These are phyloP conservation scores for Isoetes taiwanensis DNA, from an alignment of 75 land plant species.

Conservation along the genomic window DNA sequence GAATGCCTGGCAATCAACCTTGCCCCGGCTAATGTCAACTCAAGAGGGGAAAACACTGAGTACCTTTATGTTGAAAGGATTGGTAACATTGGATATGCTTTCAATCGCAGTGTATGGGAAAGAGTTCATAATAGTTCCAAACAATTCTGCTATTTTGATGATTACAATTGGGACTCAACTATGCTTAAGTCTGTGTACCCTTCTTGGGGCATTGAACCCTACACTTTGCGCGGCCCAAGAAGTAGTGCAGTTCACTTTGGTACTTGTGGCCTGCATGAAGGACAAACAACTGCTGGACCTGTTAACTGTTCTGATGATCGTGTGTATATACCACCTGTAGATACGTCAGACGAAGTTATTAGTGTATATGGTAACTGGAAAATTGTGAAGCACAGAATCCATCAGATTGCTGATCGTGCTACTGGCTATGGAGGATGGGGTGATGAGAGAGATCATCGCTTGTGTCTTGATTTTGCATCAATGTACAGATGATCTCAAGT, in stretches of 20 bases:
- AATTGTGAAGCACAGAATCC: no score
- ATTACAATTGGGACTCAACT: constrained; percentile 98
- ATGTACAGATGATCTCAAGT: no score
- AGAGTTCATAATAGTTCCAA: constrained; percentile 59
- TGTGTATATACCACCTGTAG: no score
- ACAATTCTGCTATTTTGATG: constrained; percentile 80
- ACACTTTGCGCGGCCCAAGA: constrained; percentile 70
- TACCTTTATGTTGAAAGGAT: constrained; percentile 65
- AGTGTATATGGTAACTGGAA: no score
- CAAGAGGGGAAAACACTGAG: constrained; percentile 48
- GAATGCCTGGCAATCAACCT: constrained; percentile 72
- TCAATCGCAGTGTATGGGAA: constrained; percentile 83
- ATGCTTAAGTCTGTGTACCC: constrained; percentile 92
- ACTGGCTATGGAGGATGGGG: constrained; percentile 99
- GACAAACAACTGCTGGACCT: constrained; percentile 46
- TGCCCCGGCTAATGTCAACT: constrained; percentile 83
- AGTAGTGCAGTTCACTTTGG: constrained; percentile 89
- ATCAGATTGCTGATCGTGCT: no score
- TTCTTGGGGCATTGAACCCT: constrained; percentile 48
- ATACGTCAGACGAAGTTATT: no score
- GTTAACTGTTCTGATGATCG: no score
- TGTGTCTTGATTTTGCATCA: constrained; percentile 65
- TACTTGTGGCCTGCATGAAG: constrained; percentile 92
- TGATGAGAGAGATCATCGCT: constrained; percentile 52
- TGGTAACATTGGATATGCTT: constrained; percentile 93